phyloP scores from a whole-genome alignment of 331 rosid species.

The Cucumis variabilis region DNA sequence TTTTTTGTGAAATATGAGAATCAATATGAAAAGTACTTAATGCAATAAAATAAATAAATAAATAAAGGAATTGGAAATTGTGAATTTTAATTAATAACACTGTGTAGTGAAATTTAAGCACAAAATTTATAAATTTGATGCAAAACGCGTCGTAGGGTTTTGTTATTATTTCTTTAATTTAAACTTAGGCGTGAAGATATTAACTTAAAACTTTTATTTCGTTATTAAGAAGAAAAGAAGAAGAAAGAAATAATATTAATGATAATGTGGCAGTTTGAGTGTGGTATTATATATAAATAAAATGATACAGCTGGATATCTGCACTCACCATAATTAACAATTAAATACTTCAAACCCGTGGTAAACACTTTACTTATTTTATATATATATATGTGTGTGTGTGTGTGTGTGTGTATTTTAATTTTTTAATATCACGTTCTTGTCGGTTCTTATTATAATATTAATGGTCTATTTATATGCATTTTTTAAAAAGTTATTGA shows the following conservation, averaged over 20 bases:
- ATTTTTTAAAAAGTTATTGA: neutral
- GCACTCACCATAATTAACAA: neutral
- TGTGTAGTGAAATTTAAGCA: neutral
- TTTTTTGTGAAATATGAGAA: neutral
- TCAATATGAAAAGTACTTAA: neutral
- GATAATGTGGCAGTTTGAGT: conserved; percentile 9
- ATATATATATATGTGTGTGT: too few relatives aligned
- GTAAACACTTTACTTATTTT: neutral
- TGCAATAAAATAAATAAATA: neutral
- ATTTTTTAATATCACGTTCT: neutral
- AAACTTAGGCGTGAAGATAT: conserved; percentile 13
- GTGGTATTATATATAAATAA: neutral
- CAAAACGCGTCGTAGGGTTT: neutral
- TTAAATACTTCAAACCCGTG: conserved; percentile 21
- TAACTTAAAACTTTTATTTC: neutral
- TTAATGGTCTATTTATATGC: neutral
- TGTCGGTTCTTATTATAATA: neutral
- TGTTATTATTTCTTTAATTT: neutral
- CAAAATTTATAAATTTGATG: neutral
- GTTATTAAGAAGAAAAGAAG: neutral
- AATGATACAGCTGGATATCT: neutral
- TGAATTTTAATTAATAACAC: neutral
- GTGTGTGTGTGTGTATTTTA: too few relatives aligned
- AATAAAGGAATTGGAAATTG: neutral
- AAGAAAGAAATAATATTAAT: too few relatives aligned